phyloP scores from a whole-genome alignment of 2,329 filamentous ascomycete genomes.

The Monilinia fructigena region DNA sequence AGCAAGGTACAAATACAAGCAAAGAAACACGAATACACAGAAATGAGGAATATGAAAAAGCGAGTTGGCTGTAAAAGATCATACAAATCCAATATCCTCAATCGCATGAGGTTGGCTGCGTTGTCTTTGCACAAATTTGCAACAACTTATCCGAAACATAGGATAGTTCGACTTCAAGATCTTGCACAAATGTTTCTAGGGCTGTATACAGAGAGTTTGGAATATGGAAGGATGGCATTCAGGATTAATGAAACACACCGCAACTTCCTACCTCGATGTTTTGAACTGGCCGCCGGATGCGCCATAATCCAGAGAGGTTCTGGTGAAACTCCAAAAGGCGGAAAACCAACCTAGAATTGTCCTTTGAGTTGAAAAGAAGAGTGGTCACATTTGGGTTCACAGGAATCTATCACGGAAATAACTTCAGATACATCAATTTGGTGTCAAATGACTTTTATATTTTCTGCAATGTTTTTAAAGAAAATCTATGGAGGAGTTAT shows the following conservation, averaged over 20 bases:
- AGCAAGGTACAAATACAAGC: not conserved
- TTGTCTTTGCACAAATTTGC: not conserved
- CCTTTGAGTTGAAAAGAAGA: too few species aligned
- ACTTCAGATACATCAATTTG: not conserved
- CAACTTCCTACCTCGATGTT: not conserved
- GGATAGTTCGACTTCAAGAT: not conserved
- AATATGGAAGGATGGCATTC: not conserved
- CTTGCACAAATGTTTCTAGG: not conserved
- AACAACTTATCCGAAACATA: not conserved
- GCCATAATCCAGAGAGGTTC: too few species aligned
- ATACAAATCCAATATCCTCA: not conserved
- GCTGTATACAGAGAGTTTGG: not conserved
- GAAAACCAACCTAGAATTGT: not conserved
- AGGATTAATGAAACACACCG: too few species aligned
- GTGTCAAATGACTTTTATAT: conserved; percentile 6
- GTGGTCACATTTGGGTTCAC: not conserved
- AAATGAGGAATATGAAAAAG: not conserved
- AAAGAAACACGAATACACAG: not conserved
- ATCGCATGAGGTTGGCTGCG: not conserved
- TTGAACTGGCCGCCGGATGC: not conserved
- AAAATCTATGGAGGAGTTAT: not conserved
- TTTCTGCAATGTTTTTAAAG: not conserved
- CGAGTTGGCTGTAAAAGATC: not conserved
- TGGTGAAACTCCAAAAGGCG: not conserved
- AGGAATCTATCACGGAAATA: not conserved